Base-by-base conservation (phyloP, 306 rosid species). In the Rubus idaeus region DNA sequence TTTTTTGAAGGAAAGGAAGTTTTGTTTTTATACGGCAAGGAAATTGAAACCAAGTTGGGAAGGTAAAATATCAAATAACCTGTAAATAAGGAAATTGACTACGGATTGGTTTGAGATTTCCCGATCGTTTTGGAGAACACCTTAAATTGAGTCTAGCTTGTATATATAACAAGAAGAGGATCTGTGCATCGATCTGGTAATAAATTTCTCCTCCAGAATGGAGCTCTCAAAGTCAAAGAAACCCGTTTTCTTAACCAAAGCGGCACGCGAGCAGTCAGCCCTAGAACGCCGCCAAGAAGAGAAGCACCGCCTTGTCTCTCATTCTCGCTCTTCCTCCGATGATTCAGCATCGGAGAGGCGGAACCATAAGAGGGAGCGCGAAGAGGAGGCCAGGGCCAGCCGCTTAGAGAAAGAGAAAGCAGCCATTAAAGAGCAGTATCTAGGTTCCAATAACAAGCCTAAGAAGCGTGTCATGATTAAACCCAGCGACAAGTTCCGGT, bases 401-500 rank as follows among this genome's bases (percentile, higher is more conserved):
- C 35, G 30, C 62, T 10, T 8, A 20, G 62, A 56, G 62, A 20
- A 56, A 12, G 62, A 56, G 30, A 26, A n/a, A n/a, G 30, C 20
- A n/a, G 62, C 30, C 62, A 56, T 56, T 52, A 52, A 17, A 52
- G 62, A 51, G 21, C 30, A 56, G 62, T n/a, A n/a, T 56, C 62
- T 56, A n/a, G 62, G 62, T 56, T 56, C 62, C 12, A 56, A n/a
- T n/a, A n/a, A 56, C 62, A 56, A n/a, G 26, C 62, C 62, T 56
- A 56, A n/a, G 23, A 56, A 91, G 83, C 87, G 95, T 13, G 97
- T 91, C 3, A 91, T 30, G 35, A 30, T 90, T 57, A 91, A 88
- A 78, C 97, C 97, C 0, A 91, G 95, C 61, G 97, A 91, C 90
- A 90, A 91, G 81, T 91, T 91, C 67, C 88, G 95, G 0, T 56